A percentile compares a stretch with the other conserved stretches of the same genome.
These are phyloP conservation scores for Termitomyces titanicus DNA, from an alignment of 768 basidiomycete genomes.

Conservation along the genomic window DNA sequence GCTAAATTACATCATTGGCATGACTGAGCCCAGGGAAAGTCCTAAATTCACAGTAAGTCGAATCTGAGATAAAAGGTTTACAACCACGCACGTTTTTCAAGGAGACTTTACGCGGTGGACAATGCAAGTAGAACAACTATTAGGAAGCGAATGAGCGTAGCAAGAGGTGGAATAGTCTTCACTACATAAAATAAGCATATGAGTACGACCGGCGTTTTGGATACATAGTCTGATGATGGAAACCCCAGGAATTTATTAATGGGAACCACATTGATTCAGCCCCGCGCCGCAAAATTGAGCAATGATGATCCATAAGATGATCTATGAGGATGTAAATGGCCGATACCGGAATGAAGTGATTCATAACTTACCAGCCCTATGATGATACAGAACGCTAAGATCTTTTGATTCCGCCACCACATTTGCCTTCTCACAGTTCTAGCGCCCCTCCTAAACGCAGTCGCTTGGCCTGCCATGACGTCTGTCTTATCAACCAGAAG, in stretches of 20 bases:
- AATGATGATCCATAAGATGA: constrained; percentile 76
- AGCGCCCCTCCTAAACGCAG: constrained; percentile 88
- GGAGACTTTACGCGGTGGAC: too few relatives aligned
- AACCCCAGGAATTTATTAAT: constrained; percentile 6
- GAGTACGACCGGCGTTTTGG: background rate
- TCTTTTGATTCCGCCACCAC: constrained; percentile 86
- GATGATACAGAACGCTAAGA: constrained; percentile 60
- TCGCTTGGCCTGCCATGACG: constrained; percentile 90
- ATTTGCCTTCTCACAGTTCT: constrained; percentile 77
- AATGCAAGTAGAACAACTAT: background rate
- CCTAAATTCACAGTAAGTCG: too few relatives aligned
- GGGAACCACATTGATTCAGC: constrained; percentile 59
- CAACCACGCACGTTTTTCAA: too few relatives aligned
- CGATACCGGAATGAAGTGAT: constrained; percentile 4
- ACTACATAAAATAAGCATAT: background rate
- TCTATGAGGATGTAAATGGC: constrained; percentile 29
- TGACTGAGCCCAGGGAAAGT: too few relatives aligned
- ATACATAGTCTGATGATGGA: background rate
- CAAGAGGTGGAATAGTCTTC: background rate
- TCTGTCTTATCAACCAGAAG: constrained; percentile 97
- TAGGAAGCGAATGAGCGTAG: too few relatives aligned
- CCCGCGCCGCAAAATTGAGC: constrained; percentile 90
- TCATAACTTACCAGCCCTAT: constrained; percentile 59
- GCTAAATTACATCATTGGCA: too few relatives aligned
- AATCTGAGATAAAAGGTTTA: too few relatives aligned